A percentile compares a stretch with the other conserved stretches of the same genome.
These are phyloP conservation scores for Pythium graminicola DNA, from an alignment of 352 stramenopile species.

Conservation along the genomic window DNA sequence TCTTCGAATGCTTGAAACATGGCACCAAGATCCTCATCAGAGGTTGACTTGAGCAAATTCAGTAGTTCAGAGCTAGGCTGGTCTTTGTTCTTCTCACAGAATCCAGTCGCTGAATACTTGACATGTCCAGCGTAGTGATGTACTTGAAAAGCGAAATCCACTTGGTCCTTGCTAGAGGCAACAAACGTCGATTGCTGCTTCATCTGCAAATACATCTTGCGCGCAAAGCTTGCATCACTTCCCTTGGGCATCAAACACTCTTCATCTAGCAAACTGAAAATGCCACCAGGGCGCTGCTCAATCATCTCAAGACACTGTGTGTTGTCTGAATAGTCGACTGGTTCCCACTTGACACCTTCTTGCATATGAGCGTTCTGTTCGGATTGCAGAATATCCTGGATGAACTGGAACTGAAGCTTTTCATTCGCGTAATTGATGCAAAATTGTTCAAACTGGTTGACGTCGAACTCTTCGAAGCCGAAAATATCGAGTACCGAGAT, in stretches of 20 bases:
- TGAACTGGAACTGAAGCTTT: slow-evolving; percentile 84
- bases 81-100: slow-evolving; percentile 90
- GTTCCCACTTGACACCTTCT: slow-evolving; percentile 68
- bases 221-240: slow-evolving; percentile 60
- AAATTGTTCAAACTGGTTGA: slow-evolving; percentile 87
- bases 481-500: slow-evolving; percentile 87
- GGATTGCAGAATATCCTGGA: slow-evolving; percentile 90
- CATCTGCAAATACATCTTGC: slow-evolving; percentile 75
- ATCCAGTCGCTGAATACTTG: slow-evolving; percentile 70
- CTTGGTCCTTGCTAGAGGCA: slow-evolving; percentile 64
- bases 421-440: slow-evolving; percentile 91
- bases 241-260: slow-evolving; percentile 78
- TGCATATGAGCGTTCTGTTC: slow-evolving; percentile 72
- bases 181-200: slow-evolving; percentile 70
- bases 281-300: slow-evolving; percentile 62
- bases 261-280: slow-evolving; percentile 80
- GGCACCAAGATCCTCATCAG: slow-evolving; percentile 51
- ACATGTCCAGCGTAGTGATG: slow-evolving; percentile 82
- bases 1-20: slow-evolving; percentile 37
- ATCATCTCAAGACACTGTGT: slow-evolving; percentile 69
- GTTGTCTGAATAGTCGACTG: slow-evolving; percentile 82
- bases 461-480: slow-evolving; percentile 81
- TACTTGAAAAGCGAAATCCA: slow-evolving; percentile 66
- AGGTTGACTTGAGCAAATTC: slow-evolving; percentile 54
- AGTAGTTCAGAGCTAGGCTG: slow-evolving; percentile 75